Conservation (phyloP, 495 filamentous ascomycete genomes). For the Cercophora newfieldiana region DNA sequence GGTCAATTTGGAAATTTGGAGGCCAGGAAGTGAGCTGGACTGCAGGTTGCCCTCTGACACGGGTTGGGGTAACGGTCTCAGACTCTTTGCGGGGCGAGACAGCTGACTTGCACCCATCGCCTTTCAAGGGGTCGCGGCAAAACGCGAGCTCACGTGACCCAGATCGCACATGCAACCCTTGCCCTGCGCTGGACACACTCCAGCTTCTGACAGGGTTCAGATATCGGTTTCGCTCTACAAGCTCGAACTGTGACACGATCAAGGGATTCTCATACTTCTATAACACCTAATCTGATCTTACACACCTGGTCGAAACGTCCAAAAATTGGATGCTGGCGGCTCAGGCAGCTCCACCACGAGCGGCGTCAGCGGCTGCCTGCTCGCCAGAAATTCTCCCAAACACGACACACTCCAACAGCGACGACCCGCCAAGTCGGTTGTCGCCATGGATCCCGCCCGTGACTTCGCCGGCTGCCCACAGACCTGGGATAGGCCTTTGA, state of each 20-base stretch:
- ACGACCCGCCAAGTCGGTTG: conserved; percentile 54
- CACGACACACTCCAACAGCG: conserved; percentile 58
- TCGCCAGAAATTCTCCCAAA: conserved; percentile 59
- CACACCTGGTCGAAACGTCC: too few relatives aligned
- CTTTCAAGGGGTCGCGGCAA: conserved; percentile 22
- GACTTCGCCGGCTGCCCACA: conserved; percentile 58
- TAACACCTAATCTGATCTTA: too few relatives aligned
- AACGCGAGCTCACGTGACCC: conserved; percentile 26
- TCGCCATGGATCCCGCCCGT: conserved; percentile 58
- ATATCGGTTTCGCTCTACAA: too few relatives aligned
- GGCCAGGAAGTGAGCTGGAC: background rate
- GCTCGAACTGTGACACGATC: too few relatives aligned
- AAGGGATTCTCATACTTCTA: too few relatives aligned
- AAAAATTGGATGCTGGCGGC: too few relatives aligned
- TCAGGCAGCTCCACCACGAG: background rate
- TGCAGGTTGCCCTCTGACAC: background rate
- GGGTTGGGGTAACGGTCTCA: background rate
- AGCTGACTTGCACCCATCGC: background rate
- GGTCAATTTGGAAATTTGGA: background rate
- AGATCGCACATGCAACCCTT: background rate
- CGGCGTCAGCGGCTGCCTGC: conserved; percentile 40
- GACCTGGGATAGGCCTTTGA: conserved; percentile 40
- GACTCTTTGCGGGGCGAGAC: conserved; percentile 14
- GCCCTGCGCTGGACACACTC: too few relatives aligned
- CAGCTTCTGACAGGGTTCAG: too few relatives aligned